Percentiles rank a stretch among this genome's conserved stretches.
phyloP scores from a whole-genome alignment of 345 rosid genomes.

The Eucalyptus marginata region DNA sequence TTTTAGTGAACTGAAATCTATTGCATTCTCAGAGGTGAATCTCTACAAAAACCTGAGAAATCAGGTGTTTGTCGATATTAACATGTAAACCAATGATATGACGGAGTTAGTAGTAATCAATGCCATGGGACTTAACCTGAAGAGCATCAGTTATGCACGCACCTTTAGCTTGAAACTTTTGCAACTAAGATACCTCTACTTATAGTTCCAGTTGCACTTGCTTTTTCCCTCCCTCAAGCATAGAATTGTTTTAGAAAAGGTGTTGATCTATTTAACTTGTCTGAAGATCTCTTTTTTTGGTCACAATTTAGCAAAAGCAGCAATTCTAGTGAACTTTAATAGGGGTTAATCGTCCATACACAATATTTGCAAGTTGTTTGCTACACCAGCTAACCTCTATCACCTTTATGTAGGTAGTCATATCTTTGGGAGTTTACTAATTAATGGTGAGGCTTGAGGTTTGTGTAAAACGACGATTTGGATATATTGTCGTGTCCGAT shows the following conservation, averaged over 20 bases:
- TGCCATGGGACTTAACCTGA: not conserved
- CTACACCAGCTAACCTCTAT: not conserved
- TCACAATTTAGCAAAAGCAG: not conserved
- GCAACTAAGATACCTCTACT: not conserved
- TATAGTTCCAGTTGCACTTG: not conserved
- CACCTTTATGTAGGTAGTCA: not conserved
- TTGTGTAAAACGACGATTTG: too few species aligned
- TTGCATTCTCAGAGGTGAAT: not conserved
- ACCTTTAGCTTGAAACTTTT: not conserved
- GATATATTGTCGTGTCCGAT: not conserved
- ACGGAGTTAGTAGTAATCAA: not conserved
- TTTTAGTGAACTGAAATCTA: not conserved
- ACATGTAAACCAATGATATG: not conserved
- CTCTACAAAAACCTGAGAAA: not conserved
- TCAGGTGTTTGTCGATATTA: not conserved
- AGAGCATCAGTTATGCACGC: not conserved
- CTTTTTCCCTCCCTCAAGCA: not conserved
- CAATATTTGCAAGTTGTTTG: not conserved
- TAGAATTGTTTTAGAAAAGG: rapidly evolving
- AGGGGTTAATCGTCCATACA: rapidly evolving
- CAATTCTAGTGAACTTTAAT: not conserved
- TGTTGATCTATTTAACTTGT: not conserved
- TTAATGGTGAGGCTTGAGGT: too few species aligned
- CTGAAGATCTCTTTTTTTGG: not conserved
- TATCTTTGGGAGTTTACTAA: not conserved